These are phyloP conservation scores for Berkeleyomyces rouxiae DNA, from an alignment of 2,329 filamentous ascomycete species.

Conservation along the genomic window DNA sequence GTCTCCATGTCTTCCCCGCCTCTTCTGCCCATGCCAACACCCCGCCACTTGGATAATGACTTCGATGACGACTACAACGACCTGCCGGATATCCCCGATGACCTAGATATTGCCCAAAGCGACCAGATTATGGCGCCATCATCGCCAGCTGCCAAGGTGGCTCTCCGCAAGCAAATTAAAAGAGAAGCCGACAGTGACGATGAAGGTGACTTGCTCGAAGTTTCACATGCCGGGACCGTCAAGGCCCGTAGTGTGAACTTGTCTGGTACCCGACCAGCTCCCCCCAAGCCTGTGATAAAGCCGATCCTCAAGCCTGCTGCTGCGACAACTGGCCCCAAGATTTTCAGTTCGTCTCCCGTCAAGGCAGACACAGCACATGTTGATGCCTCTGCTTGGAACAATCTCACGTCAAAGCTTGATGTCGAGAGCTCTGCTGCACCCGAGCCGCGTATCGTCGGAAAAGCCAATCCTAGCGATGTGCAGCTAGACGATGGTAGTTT, in stretches of 20 bases:
- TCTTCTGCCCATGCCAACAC: constrained; percentile 11
- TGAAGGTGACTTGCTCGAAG: constrained; percentile 73
- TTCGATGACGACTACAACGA: constrained; percentile 42
- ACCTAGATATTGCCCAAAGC: constrained; percentile 56
- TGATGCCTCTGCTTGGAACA: constrained; percentile 76
- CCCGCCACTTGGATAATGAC: constrained; percentile 28
- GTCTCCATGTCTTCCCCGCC: constrained; percentile 30
- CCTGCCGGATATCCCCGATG: constrained; percentile 44
- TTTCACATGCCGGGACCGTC: constrained; percentile 58
- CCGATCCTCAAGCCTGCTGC: constrained; percentile 41
- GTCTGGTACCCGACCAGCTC: constrained; percentile 53
- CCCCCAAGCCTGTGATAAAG: constrained; percentile 40
- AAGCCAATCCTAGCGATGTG: constrained; percentile 69
- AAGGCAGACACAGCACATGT: constrained; percentile 23
- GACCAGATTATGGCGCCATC: constrained; percentile 56
- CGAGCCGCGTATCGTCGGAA: constrained; percentile 48
- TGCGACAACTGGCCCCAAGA: constrained; percentile 42
- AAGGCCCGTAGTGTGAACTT: constrained; percentile 65
- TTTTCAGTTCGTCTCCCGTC: constrained; percentile 20
- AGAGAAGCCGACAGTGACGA: constrained; percentile 51
- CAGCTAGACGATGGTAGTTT: constrained; percentile 86
- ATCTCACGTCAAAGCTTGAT: constrained; percentile 71
- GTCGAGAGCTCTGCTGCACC: constrained; percentile 50
- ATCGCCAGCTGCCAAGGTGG: constrained; percentile 66
- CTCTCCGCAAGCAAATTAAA: constrained; percentile 47